These are phyloP conservation scores for Eucalyptus erythrocorys DNA, from an alignment of 345 rosid species.

Conservation along the genomic window DNA sequence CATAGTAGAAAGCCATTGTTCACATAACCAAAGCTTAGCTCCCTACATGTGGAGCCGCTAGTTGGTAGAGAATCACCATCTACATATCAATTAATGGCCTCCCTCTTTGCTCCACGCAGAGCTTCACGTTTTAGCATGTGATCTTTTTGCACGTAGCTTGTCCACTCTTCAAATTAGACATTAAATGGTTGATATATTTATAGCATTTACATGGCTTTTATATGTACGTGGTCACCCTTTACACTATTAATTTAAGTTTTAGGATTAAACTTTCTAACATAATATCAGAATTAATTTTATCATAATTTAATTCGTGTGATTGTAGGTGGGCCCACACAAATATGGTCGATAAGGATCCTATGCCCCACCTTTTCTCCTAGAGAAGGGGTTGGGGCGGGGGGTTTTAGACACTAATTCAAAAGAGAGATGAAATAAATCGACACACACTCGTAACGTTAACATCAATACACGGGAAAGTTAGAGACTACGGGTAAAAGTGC, in stretches of 20 bases:
- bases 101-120: neutral
- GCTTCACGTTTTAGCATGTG: neutral
- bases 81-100: neutral
- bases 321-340: neutral
- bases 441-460: neutral
- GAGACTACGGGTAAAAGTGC: neutral
- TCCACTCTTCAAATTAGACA: neutral
- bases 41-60: neutral
- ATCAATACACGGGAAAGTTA: neutral
- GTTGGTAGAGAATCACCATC: neutral
- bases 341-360: neutral
- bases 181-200: neutral
- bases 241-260: neutral
- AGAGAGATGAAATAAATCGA: neutral
- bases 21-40: neutral
- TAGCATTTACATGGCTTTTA: neutral
- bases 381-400: neutral
- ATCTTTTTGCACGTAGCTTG: neutral
- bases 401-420: neutral
- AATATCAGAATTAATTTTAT: neutral
- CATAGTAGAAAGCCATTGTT: neutral
- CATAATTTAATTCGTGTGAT: neutral
- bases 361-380: neutral
- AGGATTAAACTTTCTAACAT: neutral
- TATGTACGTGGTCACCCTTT: neutral